Evolutionary conservation across 139 green algal genomes (phyloP).

Genomic region (Edaphochlamys debaryana): DNA sequence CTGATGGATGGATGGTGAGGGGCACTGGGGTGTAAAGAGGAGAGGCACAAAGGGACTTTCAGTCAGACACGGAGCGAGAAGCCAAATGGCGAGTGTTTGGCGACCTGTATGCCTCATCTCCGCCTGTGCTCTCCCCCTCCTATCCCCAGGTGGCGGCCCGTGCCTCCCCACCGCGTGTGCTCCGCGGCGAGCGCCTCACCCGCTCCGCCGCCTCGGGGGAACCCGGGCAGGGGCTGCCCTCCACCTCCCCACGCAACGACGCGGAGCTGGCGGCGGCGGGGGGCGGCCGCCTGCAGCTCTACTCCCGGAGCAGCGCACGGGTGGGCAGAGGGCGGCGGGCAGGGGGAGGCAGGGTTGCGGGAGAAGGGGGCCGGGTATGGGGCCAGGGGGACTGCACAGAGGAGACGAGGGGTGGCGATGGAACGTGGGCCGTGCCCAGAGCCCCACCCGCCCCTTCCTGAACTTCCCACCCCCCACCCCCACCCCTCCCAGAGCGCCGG

Average conservation of each 20-base stretch:
- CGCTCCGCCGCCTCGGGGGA: too few species aligned
- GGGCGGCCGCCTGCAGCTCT: neutral
- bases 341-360: too few species aligned
- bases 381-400: neutral
- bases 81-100: too few species aligned
- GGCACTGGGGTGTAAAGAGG: too few species aligned
- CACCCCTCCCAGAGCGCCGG: neutral
- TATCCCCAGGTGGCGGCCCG: neutral
- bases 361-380: too few species aligned
- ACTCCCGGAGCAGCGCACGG: slow-evolving; percentile 8
- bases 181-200: neutral
- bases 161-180: too few species aligned
- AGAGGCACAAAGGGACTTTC: too few species aligned
- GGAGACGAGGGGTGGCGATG: neutral
- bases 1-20: neutral
- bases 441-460: too few species aligned
- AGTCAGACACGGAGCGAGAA: too few species aligned
- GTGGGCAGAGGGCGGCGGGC: neutral
- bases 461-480: neutral
- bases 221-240: neutral
- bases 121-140: too few species aligned
- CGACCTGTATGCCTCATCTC: too few species aligned
- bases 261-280: neutral
- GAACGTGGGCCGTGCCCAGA: too few species aligned
- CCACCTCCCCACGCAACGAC: neutral